These are phyloP conservation scores for Leccinum olivaceopallidum DNA, from an alignment of 768 basidiomycete genomes.

Conservation along the genomic window DNA sequence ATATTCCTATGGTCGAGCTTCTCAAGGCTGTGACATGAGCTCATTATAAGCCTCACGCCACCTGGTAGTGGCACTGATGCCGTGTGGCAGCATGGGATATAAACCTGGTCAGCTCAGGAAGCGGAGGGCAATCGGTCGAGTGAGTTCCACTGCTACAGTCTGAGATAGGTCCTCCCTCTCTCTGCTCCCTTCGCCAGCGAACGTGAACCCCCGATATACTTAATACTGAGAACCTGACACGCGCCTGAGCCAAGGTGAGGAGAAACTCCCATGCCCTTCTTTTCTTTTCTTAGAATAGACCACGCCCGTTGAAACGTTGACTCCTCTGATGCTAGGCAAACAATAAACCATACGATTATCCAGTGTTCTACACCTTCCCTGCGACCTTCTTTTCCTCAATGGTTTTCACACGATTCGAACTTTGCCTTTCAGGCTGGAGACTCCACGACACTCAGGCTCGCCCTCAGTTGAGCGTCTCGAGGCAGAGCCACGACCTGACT, in stretches of 20 bases:
- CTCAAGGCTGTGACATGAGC: conserved; percentile 25
- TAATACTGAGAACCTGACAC: not conserved
- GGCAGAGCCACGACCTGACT: conserved; percentile 24
- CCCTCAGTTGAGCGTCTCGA: conserved; percentile 24
- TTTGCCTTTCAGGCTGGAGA: conserved; percentile 23
- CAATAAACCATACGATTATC: not conserved
- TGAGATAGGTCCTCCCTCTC: conserved; percentile 6
- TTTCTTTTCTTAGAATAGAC: not conserved
- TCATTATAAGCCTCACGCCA: conserved; percentile 16
- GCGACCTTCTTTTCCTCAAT: conserved; percentile 9
- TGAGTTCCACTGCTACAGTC: conserved; percentile 12
- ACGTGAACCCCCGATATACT: not conserved
- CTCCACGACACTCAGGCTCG: conserved; percentile 21
- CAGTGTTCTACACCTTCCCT: not conserved
- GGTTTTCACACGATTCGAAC: conserved; percentile 29
- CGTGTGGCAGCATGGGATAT: conserved; percentile 29
- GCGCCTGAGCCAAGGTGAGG: not conserved
- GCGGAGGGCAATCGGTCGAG: conserved; percentile 8
- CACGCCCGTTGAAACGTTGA: conserved; percentile 3
- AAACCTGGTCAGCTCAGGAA: conserved; percentile 9
- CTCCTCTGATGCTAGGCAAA: not conserved
- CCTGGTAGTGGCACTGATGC: conserved; percentile 29
- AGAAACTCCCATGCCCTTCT: not conserved
- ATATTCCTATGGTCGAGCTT: conserved; percentile 19
- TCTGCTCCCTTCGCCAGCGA: not conserved